Conservation (phyloP, 1,284 basidiomycete genomes). For the Apiotrichum brassicae region DNA sequence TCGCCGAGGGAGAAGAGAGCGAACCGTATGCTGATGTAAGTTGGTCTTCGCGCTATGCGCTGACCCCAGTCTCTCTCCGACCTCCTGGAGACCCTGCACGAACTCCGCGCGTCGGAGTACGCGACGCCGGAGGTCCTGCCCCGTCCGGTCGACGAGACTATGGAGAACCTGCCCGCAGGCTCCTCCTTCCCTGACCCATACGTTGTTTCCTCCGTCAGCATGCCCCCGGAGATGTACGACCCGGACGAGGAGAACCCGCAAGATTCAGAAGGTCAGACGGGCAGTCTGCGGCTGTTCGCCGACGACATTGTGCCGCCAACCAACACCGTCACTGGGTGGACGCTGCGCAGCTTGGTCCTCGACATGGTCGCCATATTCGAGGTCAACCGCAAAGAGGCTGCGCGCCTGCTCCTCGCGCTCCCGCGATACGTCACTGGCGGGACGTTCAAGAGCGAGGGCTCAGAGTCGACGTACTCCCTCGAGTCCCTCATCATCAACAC, state of each 20-base stretch:
- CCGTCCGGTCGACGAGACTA: conserved; percentile 50
- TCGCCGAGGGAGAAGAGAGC: conserved; percentile 28
- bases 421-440: conserved; percentile 77
- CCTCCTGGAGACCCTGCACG: conserved; percentile 33
- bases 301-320: conserved; percentile 73
- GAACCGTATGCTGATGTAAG: conserved; percentile 34
- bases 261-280: conserved; percentile 51
- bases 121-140: conserved; percentile 50
- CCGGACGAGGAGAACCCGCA: conserved; percentile 47
- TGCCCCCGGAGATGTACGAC: conserved; percentile 69
- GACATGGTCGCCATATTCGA: conserved; percentile 90
- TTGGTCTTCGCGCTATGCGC: neutral
- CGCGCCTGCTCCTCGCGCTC: conserved; percentile 76
- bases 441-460: conserved; percentile 58
- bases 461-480: conserved; percentile 38
- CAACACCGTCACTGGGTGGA: conserved; percentile 67
- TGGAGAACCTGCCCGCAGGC: conserved; percentile 45
- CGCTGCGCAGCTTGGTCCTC: conserved; percentile 67
- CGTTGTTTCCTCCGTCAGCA: conserved; percentile 67
- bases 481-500: conserved; percentile 48
- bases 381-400: conserved; percentile 92
- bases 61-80: conserved; percentile 32
- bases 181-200: conserved; percentile 53
- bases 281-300: conserved; percentile 63
- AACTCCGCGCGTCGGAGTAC: conserved; percentile 27